Conservation (phyloP, 164 flowering plant species). For the Santalum album region DNA sequence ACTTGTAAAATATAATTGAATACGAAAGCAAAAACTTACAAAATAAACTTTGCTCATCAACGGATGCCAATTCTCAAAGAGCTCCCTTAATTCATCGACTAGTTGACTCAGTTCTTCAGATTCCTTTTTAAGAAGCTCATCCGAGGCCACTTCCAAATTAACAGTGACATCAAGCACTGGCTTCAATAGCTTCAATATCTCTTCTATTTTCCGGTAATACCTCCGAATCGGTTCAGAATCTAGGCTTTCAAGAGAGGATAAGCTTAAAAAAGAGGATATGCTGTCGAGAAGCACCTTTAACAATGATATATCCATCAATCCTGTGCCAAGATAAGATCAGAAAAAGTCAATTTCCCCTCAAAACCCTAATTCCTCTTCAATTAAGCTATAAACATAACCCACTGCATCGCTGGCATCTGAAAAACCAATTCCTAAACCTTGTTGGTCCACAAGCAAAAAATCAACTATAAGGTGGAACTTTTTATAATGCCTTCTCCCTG, state of each 20-base stretch:
- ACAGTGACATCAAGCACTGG: constrained; percentile 53
- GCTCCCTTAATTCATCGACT: constrained; percentile 51
- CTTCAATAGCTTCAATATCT: constrained; percentile 54
- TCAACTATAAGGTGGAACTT: no score
- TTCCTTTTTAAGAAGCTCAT: constrained; percentile 39
- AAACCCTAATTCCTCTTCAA: no score
- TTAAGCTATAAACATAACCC: no score
- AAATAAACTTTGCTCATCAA: constrained; percentile 71
- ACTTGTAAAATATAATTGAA: no score
- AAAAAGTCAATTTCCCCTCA: no score
- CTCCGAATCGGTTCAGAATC: constrained; percentile 42
- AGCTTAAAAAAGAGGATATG: constrained; percentile 37
- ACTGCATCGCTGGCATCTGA: no score
- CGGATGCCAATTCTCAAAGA: constrained; percentile 60
- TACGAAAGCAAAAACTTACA: constrained; percentile 37
- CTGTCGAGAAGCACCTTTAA: constrained; percentile 54
- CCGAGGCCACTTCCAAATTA: constrained; percentile 42
- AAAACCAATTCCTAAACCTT: no score
- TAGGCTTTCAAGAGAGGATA: constrained; percentile 38
- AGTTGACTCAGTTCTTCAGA: constrained; percentile 45
- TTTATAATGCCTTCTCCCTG: no score
- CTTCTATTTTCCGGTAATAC: constrained; percentile 56
- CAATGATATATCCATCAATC: constrained; percentile 72
- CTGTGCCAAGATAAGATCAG: no score
- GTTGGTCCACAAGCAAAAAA: no score